phyloP scores from a whole-genome alignment of 768 basidiomycete species.

The Boletus patriciae region DNA sequence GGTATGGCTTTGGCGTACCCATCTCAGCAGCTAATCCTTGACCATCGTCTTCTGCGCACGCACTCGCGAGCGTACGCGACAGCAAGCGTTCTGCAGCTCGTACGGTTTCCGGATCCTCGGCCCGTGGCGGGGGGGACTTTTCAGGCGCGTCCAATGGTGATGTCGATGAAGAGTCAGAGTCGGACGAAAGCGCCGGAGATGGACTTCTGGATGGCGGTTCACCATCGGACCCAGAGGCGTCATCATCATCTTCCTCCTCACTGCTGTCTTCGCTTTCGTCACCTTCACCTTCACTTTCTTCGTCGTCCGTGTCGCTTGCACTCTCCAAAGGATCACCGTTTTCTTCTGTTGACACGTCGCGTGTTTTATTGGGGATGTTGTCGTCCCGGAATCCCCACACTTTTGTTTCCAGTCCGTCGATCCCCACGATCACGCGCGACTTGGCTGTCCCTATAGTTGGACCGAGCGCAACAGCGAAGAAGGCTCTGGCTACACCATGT shows the following conservation, averaged over 20 bases:
- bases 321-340: neutral
- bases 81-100: constrained; percentile 42
- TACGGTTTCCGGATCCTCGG: constrained; percentile 37
- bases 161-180: constrained; percentile 23
- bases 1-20: constrained; percentile 25
- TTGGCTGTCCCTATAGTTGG: constrained; percentile 62
- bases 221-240: constrained; percentile 6
- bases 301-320: constrained; percentile 1
- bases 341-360: neutral
- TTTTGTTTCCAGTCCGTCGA: constrained; percentile 62
- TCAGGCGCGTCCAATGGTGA: constrained; percentile 9
- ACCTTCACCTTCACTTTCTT: constrained; percentile 1
- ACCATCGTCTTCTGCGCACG: constrained; percentile 42
- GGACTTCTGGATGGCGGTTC: constrained; percentile 28
- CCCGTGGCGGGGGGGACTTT: neutral
- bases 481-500: constrained; percentile 36
- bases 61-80: constrained; percentile 45
- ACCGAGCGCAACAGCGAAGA: constrained; percentile 65
- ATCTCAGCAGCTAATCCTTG: constrained; percentile 42
- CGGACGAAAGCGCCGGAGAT: constrained; percentile 21
- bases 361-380: neutral
- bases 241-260: constrained; percentile 12
- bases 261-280: constrained; percentile 3
- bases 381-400: constrained; percentile 28
- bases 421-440: constrained; percentile 57